Evolutionary conservation across 768 basidiomycete species (phyloP), one percentile per base, ranked within the genome.

Genomic region (Baorangia bicolor): DNA sequence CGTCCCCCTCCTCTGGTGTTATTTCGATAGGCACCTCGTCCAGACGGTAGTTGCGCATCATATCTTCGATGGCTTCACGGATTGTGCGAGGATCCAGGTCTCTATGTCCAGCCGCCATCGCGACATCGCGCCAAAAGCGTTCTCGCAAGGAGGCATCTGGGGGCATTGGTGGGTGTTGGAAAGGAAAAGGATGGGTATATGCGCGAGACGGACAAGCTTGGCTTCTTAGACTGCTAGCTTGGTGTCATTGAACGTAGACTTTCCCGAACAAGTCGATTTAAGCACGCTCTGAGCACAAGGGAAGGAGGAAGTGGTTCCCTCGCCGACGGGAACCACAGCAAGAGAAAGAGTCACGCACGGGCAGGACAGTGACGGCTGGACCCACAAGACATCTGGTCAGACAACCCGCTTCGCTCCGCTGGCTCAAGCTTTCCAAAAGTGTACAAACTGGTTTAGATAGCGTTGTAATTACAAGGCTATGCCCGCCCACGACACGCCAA

Each of bases 111-210:
- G 45, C 40, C 11, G 41, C 63, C 5, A 49, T 49, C 11, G 61
- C 59, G 10, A 67, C 57, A 28, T 69, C 61, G 48, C 58, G 59
- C 67, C 67, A 69, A 31, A 65, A 69, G 34, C 61, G 65, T n/a
- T 65, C 63, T 7, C 51, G 64, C 23, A 68, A 23, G 7, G 63
- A 31, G 43, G 5, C 4, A 30, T 53, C 57, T 8, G 49, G 25
- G 38, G 61, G 20, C 67, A 69, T 68, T 7, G 38, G 27, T 5
- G 38, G 18, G n/a, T 12, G n/a, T 20, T 35, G 33, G 35, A 30
- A 20, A 34, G 21, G 13, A 25, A 33, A 53, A 51, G 2, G 55
- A 38, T 35, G 51, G 21, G 39, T 55, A 31, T 49, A 49, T 57
- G 63, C 37, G 35, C 28, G 41, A 42, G 49, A 53, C 4, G 16